Conservation (phyloP, 1,284 basidiomycete species). For the Melampsora larici-populina region DNA sequence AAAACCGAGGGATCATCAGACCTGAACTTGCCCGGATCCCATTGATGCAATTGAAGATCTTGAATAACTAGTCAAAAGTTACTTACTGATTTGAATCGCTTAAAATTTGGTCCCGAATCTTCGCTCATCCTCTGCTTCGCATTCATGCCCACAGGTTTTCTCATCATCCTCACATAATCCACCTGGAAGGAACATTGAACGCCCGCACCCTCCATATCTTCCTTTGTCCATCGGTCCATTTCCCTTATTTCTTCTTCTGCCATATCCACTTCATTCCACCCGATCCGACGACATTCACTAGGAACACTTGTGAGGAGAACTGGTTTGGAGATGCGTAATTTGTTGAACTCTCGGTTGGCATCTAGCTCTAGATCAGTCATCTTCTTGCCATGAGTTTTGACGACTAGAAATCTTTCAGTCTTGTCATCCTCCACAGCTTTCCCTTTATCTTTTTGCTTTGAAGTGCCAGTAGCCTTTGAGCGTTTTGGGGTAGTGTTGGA, state of each 20-base stretch:
- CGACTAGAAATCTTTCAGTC: slow-evolving; percentile 5
- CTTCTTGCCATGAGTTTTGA: slow-evolving; percentile 23
- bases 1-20: not conserved
- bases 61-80: not conserved
- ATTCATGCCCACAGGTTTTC: not conserved
- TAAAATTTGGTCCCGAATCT: slow-evolving; percentile 6
- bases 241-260: slow-evolving; percentile 33
- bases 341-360: slow-evolving; percentile 38
- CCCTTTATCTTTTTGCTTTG: not conserved
- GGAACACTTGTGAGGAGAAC: slow-evolving; percentile 4
- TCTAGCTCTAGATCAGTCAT: slow-evolving; percentile 26
- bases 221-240: slow-evolving; percentile 19
- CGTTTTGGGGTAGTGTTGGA: not conserved
- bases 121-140: not conserved
- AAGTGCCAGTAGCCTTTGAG: not conserved
- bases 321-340: slow-evolving; percentile 32
- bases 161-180: slow-evolving; percentile 29
- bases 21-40: not conserved
- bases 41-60: not conserved
- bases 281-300: slow-evolving; percentile 14
- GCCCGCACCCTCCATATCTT: slow-evolving; percentile 5
- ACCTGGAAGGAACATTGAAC: slow-evolving; percentile 33
- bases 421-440: not conserved
- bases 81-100: slow-evolving; percentile 31
- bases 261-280: slow-evolving; percentile 37